Percentiles rank a stretch among this genome's conserved stretches.
These are phyloP conservation scores for Ogataea zsoltii DNA, from an alignment of 805 yeast species.

Conservation along the genomic window DNA sequence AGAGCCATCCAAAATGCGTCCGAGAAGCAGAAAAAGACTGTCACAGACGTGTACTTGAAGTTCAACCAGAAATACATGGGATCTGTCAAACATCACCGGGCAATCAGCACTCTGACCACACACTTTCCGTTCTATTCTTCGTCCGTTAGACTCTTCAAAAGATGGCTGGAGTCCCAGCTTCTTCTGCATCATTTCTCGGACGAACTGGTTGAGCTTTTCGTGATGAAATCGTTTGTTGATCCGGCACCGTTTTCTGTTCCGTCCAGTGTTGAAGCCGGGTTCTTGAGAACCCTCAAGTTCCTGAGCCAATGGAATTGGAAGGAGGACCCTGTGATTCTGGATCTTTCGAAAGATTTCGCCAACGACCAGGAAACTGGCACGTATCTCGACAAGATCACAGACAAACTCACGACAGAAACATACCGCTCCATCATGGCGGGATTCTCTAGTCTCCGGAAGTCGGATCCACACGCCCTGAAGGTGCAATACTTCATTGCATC, in stretches of 20 bases:
- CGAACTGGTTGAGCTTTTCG: conserved; percentile 79
- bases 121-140: conserved; percentile 75
- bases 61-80: conserved; percentile 68
- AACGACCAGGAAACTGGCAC: conserved; percentile 26
- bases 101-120: conserved; percentile 68
- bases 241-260: conserved; percentile 85
- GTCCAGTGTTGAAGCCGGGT: conserved; percentile 76
- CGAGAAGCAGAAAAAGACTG: conserved; percentile 56
- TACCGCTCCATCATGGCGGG: conserved; percentile 62
- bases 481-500: conserved; percentile 83
- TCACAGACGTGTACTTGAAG: conserved; percentile 62
- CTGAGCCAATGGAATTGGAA: conserved; percentile 93
- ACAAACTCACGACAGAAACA: conserved; percentile 59
- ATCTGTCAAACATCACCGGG: conserved; percentile 77
- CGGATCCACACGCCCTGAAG: conserved; percentile 79
- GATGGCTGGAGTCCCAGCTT: conserved; percentile 86
- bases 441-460: conserved; percentile 66
- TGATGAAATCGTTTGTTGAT: conserved; percentile 81
- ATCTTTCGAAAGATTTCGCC: conserved; percentile 55
- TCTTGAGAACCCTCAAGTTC: conserved; percentile 69
- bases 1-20: conserved; percentile 69
- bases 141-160: conserved; percentile 80
- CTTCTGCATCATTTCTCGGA: conserved; percentile 71
- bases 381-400: conserved; percentile 50
- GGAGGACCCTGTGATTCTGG: conserved; percentile 80